Evolutionary conservation across 306 rosid genomes (phyloP).

Genomic region (Prunus kanzakura): DNA sequence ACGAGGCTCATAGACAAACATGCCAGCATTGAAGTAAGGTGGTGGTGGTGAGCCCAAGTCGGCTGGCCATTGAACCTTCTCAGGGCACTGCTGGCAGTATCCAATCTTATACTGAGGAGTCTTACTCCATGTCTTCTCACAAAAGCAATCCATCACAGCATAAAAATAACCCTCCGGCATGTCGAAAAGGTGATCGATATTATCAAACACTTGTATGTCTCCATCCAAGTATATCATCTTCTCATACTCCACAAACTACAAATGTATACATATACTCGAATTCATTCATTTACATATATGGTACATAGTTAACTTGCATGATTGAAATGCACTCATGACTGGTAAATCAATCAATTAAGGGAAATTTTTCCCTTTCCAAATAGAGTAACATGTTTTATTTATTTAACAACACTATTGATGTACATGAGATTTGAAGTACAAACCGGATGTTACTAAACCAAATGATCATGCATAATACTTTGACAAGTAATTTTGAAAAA

Average conservation of each 20-base stretch:
- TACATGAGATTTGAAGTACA: too few relatives aligned
- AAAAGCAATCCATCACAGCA: conserved; percentile 55
- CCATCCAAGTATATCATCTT: conserved; percentile 51
- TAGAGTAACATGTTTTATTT: neutral
- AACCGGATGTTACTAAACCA: too few relatives aligned
- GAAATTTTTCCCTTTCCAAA: neutral
- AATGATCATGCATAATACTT: too few relatives aligned
- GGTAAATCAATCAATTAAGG: neutral
- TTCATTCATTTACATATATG: neutral
- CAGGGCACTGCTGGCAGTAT: conserved; percentile 57
- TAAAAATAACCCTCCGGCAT: conserved; percentile 32
- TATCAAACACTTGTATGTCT: conserved; percentile 49
- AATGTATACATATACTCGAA: neutral
- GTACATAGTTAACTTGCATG: neutral
- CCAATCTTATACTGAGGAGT: conserved; percentile 42
- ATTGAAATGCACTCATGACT: neutral
- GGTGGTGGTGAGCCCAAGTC: conserved; percentile 40
- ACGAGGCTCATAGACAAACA: conserved; percentile 41
- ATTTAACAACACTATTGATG: neutral
- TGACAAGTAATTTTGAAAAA: too few relatives aligned
- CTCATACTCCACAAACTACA: conserved; percentile 50
- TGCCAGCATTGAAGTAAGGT: conserved; percentile 51
- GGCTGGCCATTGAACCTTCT: conserved; percentile 38
- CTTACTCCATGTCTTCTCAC: conserved; percentile 48
- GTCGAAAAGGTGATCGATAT: conserved; percentile 48